Evolutionary conservation across 768 basidiomycete species (phyloP).

Genomic region (Lactarius deliciosus): DNA sequence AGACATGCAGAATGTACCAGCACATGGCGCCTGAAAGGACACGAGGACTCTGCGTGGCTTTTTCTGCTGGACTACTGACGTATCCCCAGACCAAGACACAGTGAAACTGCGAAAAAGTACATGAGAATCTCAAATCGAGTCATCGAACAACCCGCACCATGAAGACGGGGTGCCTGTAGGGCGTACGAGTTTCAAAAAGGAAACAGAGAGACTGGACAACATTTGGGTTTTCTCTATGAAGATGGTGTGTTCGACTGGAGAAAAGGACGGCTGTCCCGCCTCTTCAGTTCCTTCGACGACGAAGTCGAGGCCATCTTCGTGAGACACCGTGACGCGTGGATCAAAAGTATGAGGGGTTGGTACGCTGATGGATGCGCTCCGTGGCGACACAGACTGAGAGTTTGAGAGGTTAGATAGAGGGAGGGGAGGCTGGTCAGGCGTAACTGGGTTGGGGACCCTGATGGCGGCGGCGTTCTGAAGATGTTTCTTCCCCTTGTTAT

Average conservation of each 20-base stretch:
- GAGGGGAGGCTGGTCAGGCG: neutral
- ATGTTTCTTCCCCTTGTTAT: slow-evolving; percentile 5
- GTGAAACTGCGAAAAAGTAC: slow-evolving; percentile 2
- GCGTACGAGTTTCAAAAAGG: neutral
- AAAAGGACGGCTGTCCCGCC: neutral
- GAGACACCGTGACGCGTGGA: slow-evolving; percentile 6
- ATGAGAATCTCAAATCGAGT: neutral
- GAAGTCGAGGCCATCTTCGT: slow-evolving; percentile 19
- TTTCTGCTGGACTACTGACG: neutral
- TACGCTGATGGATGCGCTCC: too few species aligned
- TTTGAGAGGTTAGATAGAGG: neutral
- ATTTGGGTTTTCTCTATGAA: neutral
- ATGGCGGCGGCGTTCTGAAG: slow-evolving; percentile 4
- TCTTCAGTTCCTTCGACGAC: neutral
- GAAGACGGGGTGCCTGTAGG: neutral
- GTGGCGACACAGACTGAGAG: neutral
- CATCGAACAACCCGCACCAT: slow-evolving; percentile 3
- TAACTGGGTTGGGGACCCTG: too few species aligned
- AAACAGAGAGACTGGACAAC: neutral
- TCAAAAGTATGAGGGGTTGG: neutral
- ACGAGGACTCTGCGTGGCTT: slow-evolving; percentile 2
- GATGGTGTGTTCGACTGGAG: neutral
- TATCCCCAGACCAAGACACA: neutral
- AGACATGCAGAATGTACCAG: neutral
- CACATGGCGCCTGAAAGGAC: slow-evolving; percentile 5